These are phyloP conservation scores for Phaffomyces antillensis DNA, from an alignment of 805 yeast genomes.

Conservation along the genomic window DNA sequence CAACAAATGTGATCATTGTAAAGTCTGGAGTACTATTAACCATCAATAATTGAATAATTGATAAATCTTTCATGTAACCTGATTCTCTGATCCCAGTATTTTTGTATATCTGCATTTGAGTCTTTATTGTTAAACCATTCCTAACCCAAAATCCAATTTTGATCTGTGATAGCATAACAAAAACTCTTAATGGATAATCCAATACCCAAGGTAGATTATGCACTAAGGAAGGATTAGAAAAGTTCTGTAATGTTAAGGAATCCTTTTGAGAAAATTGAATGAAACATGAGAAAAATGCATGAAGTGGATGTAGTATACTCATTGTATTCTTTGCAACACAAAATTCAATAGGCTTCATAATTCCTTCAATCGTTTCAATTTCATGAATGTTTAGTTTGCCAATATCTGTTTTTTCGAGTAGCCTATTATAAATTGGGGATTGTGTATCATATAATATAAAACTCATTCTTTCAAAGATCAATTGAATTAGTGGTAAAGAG, in stretches of 20 bases:
- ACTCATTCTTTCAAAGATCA: slow-evolving; percentile 8
- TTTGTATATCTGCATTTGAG: slow-evolving; percentile 74
- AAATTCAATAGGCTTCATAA: slow-evolving; percentile 27
- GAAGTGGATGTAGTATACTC: slow-evolving; percentile 76
- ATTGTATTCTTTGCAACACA: slow-evolving; percentile 42
- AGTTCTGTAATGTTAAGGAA: background rate
- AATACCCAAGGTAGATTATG: background rate
- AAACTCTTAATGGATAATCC: slow-evolving; percentile 71
- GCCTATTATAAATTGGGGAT: background rate
- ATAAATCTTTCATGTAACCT: slow-evolving; percentile 75
- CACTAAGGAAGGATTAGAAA: slow-evolving; percentile 7
- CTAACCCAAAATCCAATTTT: slow-evolving; percentile 92
- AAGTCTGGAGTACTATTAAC: slow-evolving; percentile 50
- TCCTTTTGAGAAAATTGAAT: slow-evolving; percentile 40
- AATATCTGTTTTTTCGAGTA: slow-evolving; percentile 9
- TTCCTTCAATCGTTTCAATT: slow-evolving; percentile 20
- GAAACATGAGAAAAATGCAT: slow-evolving; percentile 64
- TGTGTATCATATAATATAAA: slow-evolving; percentile 1
- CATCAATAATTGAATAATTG: slow-evolving; percentile 55
- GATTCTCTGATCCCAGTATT: slow-evolving; percentile 74
- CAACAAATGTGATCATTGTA: slow-evolving; percentile 49
- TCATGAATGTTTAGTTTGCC: slow-evolving; percentile 3
- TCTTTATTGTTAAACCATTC: slow-evolving; percentile 76
- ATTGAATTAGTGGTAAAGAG: slow-evolving; percentile 2
- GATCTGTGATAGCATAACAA: slow-evolving; percentile 76